Percentiles rank a stretch among this genome's conserved stretches.
phyloP scores from a whole-genome alignment of 2,329 filamentous ascomycete genomes.

The Juglanconis juglandina region DNA sequence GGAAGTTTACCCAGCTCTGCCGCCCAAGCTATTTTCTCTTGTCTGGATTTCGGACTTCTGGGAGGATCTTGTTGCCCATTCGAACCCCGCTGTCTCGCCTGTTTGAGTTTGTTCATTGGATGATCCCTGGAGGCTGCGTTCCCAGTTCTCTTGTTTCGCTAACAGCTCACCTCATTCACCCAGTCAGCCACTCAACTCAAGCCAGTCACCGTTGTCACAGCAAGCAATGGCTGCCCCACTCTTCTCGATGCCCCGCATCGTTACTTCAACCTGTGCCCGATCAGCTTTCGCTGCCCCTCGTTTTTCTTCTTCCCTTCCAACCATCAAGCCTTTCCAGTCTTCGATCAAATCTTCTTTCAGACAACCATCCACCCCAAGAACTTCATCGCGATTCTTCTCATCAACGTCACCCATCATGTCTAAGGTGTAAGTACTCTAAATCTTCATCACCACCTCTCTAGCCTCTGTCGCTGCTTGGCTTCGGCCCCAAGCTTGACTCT shows the following conservation, averaged over 20 bases:
- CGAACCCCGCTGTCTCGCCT: background rate
- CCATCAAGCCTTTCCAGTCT: slow-evolving; percentile 19
- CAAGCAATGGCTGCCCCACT: slow-evolving; percentile 34
- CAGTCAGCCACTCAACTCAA: slow-evolving; percentile 1
- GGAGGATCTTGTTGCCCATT: background rate
- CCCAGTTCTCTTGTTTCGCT: slow-evolving; percentile 10
- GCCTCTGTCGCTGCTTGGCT: background rate
- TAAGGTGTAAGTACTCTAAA: slow-evolving; percentile 58
- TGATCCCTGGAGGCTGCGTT: slow-evolving; percentile 15
- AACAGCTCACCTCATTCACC: slow-evolving; percentile 18
- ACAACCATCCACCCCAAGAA: slow-evolving; percentile 32
- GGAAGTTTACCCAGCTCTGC: too few relatives aligned
- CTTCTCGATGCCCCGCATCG: slow-evolving; percentile 24
- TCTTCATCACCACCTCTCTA: slow-evolving; percentile 15
- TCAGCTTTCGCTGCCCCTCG: slow-evolving; percentile 30
- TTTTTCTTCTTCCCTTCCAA: slow-evolving; percentile 30
- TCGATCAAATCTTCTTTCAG: slow-evolving; percentile 36
- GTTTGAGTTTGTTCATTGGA: slow-evolving; percentile 16
- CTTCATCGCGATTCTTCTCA: slow-evolving; percentile 32
- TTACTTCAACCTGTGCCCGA: slow-evolving; percentile 29
- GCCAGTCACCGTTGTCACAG: background rate
- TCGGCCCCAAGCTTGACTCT: background rate
- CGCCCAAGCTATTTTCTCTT: background rate
- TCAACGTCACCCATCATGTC: slow-evolving; percentile 61
- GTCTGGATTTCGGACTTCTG: background rate